Percentiles rank a stretch among this genome's conserved stretches.
Conservation (phyloP, 2,329 filamentous ascomycete species). For the Pyrenochaeta sp. region DNA sequence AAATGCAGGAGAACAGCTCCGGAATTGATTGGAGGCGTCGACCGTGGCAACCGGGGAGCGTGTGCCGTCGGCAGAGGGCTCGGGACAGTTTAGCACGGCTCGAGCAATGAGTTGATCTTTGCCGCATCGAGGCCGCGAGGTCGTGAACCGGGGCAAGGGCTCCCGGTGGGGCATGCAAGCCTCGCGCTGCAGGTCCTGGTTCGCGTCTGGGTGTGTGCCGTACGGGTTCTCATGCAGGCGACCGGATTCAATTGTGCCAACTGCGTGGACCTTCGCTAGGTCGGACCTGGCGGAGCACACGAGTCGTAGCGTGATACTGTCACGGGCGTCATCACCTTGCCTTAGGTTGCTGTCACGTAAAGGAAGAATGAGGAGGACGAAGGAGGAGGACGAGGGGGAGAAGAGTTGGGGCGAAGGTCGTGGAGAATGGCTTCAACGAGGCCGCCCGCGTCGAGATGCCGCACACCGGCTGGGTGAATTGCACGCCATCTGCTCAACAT, state of each 20-base stretch:
- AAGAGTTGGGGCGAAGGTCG: not conserved
- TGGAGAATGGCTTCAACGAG: not conserved
- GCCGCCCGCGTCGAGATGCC: not conserved
- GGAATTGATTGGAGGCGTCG: slow-evolving; percentile 23
- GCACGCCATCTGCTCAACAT: slow-evolving; percentile 12
- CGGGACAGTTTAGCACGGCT: slow-evolving; percentile 6
- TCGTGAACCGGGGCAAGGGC: slow-evolving; percentile 18
- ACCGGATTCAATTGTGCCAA: slow-evolving; percentile 20
- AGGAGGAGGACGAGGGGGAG: not conserved
- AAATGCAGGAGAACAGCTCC: slow-evolving; percentile 12
- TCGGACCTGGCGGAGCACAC: slow-evolving; percentile 14
- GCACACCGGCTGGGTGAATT: slow-evolving; percentile 18
- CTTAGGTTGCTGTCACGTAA: not conserved
- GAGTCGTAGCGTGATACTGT: slow-evolving; percentile 3
- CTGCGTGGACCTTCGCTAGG: not conserved
- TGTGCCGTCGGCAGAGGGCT: slow-evolving; percentile 26
- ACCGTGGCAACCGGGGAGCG: slow-evolving; percentile 33
- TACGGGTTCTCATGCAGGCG: slow-evolving; percentile 34
- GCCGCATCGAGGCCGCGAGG: slow-evolving; percentile 22
- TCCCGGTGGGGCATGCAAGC: slow-evolving; percentile 24
- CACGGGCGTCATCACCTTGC: not conserved
- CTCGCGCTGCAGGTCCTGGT: slow-evolving; percentile 28
- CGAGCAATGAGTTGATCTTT: slow-evolving; percentile 22
- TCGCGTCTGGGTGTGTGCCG: slow-evolving; percentile 29
- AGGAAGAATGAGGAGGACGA: not conserved